A percentile compares a stretch with the other conserved stretches of the same genome.
Evolutionary conservation across 1,139 yeast species (phyloP).

Genomic region (Arxiozyma slooffiae): DNA sequence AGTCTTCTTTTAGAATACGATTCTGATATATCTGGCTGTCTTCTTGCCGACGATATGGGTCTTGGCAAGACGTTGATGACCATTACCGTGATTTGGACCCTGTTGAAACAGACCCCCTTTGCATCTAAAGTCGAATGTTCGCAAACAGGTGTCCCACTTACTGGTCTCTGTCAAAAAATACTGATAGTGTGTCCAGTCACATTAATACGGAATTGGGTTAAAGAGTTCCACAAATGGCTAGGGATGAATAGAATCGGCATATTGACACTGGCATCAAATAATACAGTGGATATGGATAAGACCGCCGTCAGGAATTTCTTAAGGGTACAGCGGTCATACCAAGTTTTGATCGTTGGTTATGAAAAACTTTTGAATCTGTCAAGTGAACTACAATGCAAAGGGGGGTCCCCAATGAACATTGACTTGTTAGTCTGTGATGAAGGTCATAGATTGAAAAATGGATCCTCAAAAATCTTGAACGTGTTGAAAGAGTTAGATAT

Average conservation of each 20-base stretch:
- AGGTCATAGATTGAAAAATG: slow-evolving; percentile 77
- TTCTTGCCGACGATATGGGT: slow-evolving; percentile 96
- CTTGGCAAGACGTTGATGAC: slow-evolving; percentile 88
- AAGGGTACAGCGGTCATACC: slow-evolving; percentile 56
- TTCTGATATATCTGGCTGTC: slow-evolving; percentile 48
- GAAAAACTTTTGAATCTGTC: slow-evolving; percentile 44
- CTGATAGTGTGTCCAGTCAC: slow-evolving; percentile 90
- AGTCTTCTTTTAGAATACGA: slow-evolving; percentile 33
- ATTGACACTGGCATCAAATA: slow-evolving; percentile 42
- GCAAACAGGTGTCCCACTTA: slow-evolving; percentile 24
- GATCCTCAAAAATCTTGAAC: slow-evolving; percentile 58
- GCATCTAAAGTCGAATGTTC: slow-evolving; percentile 22
- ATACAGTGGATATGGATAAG: slow-evolving; percentile 44
- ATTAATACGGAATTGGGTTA: slow-evolving; percentile 75
- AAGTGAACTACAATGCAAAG: slow-evolving; percentile 38
- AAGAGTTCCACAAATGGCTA: slow-evolving; percentile 86
- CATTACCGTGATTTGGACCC: slow-evolving; percentile 73
- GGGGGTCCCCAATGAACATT: slow-evolving; percentile 24
- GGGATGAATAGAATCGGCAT: slow-evolving; percentile 55
- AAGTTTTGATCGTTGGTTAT: slow-evolving; percentile 77
- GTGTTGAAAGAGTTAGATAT: slow-evolving; percentile 50
- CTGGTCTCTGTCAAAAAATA: slow-evolving; percentile 38
- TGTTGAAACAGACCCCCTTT: slow-evolving; percentile 63
- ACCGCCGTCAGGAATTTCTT: slow-evolving; percentile 54
- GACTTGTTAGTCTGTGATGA: slow-evolving; percentile 89